These are phyloP conservation scores for Raphidocelis subcapitata DNA, from an alignment of 139 green algal species.

Conservation along the genomic window DNA sequence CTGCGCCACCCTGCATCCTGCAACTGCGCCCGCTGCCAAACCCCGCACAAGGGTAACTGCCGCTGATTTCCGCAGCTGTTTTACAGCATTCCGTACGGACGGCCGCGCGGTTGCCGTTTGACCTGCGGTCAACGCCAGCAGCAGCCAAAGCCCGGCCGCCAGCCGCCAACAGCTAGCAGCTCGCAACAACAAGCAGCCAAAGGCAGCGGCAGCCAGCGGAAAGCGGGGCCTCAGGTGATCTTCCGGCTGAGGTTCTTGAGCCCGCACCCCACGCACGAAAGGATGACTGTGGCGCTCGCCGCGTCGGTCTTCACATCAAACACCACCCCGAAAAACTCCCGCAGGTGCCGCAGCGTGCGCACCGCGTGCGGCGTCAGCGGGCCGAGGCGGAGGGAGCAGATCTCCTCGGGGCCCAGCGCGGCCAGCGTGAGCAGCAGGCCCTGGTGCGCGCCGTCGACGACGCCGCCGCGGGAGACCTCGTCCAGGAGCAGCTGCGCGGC, in stretches of 20 bases:
- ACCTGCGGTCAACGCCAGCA: too few relatives aligned
- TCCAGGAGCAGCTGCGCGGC: slow-evolving; percentile 84
- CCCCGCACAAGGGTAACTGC: too few relatives aligned
- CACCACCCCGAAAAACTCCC: slow-evolving; percentile 88
- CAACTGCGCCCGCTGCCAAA: too few relatives aligned
- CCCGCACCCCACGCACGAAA: slow-evolving; percentile 87
- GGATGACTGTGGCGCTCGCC: slow-evolving; percentile 86
- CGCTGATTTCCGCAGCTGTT: too few relatives aligned
- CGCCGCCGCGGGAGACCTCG: slow-evolving; percentile 85
- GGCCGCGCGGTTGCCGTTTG: too few relatives aligned
- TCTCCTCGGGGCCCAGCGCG: slow-evolving; percentile 84
- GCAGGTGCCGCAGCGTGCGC: slow-evolving; percentile 80
- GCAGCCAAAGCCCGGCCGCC: too few relatives aligned
- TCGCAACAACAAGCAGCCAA: too few relatives aligned
- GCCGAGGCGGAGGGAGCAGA: slow-evolving; percentile 78
- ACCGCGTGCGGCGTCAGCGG: slow-evolving; percentile 88
- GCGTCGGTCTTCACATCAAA: slow-evolving; percentile 88
- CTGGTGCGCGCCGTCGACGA: slow-evolving; percentile 80
- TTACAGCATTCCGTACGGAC: too few relatives aligned
- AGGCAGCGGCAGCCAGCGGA: too few relatives aligned
- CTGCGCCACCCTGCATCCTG: too few relatives aligned
- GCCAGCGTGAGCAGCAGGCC: slow-evolving; percentile 82
- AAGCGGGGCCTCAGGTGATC: slow-evolving; percentile 32
- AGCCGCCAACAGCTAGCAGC: too few relatives aligned
- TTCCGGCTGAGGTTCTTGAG: slow-evolving; percentile 81